Base-by-base conservation (phyloP, 2,329 filamentous ascomycete genomes). In the Xylaria sp. region DNA sequence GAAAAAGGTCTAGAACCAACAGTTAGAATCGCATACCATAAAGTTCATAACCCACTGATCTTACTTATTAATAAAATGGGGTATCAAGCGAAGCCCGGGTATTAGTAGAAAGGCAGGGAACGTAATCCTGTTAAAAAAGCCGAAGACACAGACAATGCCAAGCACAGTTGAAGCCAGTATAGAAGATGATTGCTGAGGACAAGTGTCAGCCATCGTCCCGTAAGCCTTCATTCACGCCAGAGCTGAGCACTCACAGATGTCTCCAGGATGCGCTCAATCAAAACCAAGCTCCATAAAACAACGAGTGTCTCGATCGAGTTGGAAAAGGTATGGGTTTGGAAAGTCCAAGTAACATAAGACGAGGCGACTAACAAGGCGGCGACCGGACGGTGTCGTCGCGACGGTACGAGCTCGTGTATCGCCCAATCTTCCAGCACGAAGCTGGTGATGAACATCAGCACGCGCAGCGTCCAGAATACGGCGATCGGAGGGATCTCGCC, bases 381-480 rank as follows among this genome's bases (percentile, higher is more conserved):
- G 64, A 91, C 84, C 74, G 88, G 88, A 71, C 93, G 90, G 76
- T 88, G 85, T 68, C 90, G 90, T 71, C 89, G 89, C 46, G 91
- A 92, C 70, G 90, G 89, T 64, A 97, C 90, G 71, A 98, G 86
- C 80, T 99, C 96, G 83, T 97, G 90, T 67, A 99, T 88, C 11
- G 96, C 96, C 95, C 96, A 98, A 83, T 99, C 96, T 81, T 97
- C 94, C 70, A 99, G 87, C 63, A 99, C 94, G 80, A 99, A 97
- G 84, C 94, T 97, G 78, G 97, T 85, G 61, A 93, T 83, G 82
- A 98, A 97, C 94, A 99, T 98, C 78, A 97, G 86, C 59, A 93
- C 86, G 65, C 96, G 89, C 75, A 98, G 83, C 4, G 92, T 90
- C 88, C 95, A 97, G 84, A 97, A 99, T 59, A 97, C 92, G 56